Percentiles rank a stretch among this genome's conserved stretches.
Conservation (phyloP, 2,329 filamentous ascomycete genomes). For the Fusarium sarcochroum region DNA sequence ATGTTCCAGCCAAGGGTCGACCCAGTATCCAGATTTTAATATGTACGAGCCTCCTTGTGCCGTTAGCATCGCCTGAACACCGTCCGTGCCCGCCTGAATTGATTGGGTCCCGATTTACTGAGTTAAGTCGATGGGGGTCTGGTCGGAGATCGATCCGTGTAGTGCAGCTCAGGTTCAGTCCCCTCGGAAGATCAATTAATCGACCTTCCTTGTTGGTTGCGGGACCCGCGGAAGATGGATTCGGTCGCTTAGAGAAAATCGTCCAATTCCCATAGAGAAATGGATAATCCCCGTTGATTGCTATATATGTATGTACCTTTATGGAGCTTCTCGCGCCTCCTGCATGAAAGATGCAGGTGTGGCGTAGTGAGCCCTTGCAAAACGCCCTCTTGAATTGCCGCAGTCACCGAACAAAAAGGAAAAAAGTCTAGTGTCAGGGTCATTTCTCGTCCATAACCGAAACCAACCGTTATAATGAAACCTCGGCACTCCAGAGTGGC, state of each 20-base stretch:
- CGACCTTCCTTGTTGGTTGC: neutral
- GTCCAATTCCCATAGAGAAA: neutral
- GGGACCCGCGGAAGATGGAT: neutral
- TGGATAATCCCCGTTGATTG: too few species aligned
- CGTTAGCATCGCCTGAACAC: too few species aligned
- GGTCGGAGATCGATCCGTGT: too few species aligned
- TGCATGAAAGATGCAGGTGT: neutral
- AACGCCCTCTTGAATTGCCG: neutral
- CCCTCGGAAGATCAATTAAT: neutral
- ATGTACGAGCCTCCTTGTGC: too few species aligned
- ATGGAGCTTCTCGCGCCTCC: neutral
- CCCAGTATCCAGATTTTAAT: neutral
- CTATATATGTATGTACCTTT: neutral
- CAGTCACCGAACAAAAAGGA: neutral
- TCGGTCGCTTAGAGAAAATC: neutral
- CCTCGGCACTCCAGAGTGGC: neutral
- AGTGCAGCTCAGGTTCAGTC: too few species aligned
- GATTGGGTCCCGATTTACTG: too few species aligned
- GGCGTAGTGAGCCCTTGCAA: neutral
- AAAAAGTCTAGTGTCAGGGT: neutral
- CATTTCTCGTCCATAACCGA: neutral
- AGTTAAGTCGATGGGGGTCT: too few species aligned
- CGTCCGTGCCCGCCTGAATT: neutral
- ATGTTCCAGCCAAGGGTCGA: neutral
- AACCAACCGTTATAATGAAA: neutral